Conservation (phyloP, 2,329 filamentous ascomycete genomes). For the Monosporascus sp. region DNA sequence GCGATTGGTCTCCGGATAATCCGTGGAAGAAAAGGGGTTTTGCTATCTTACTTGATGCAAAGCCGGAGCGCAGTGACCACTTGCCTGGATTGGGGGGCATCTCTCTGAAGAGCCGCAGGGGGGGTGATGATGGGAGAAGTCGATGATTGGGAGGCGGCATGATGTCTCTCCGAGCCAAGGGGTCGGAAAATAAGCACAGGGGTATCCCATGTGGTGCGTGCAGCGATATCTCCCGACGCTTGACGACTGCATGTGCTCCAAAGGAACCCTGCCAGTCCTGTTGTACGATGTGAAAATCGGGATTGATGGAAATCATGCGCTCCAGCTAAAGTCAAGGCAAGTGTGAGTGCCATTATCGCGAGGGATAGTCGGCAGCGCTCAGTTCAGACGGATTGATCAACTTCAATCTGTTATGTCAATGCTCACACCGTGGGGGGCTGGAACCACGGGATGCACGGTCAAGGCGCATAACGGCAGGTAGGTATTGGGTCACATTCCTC, state of each 20-base stretch:
- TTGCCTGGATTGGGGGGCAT: not conserved
- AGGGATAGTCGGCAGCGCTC: not conserved
- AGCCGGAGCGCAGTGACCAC: no score
- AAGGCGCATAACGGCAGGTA: no score
- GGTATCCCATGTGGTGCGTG: not conserved
- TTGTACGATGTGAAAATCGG: not conserved
- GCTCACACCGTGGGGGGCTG: not conserved
- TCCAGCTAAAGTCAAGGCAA: not conserved
- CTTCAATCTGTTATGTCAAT: not conserved
- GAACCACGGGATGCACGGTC: not conserved
- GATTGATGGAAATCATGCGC: not conserved
- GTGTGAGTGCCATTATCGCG: not conserved
- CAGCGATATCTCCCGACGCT: not conserved
- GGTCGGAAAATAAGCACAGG: slow-evolving; percentile 22
- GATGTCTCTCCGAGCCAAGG: slow-evolving; percentile 23
- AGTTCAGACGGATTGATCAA: not conserved
- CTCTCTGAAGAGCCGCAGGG: not conserved
- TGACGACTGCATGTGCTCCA: not conserved
- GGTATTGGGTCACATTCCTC: no score
- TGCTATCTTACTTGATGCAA: no score
- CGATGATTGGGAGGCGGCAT: slow-evolving; percentile 12
- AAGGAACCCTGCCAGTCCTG: not conserved
- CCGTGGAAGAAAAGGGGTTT: no score
- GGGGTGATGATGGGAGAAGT: not conserved
- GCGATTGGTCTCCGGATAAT: no score